Base-by-base conservation (phyloP, 2,329 filamentous ascomycete species). In the Curvularia sp. region DNA sequence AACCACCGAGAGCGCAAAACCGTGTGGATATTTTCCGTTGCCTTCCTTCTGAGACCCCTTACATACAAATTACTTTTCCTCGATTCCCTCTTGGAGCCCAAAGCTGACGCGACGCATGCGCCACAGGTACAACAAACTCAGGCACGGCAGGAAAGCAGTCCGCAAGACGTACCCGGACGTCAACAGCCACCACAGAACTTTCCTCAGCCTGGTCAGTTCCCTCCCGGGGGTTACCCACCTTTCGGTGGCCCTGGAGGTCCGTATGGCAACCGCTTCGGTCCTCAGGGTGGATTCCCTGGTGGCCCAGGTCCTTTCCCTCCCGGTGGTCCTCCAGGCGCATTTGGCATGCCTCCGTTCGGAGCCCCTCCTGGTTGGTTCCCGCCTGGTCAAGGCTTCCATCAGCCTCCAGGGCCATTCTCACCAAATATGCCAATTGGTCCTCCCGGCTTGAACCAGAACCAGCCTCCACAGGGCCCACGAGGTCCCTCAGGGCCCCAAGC, bases 11-110 rank as follows among this genome's bases (percentile, higher is more conserved):
- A 90, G 92, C 92, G 93, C 93, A 96, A 92, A 89, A 83, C 85
- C 86, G 83, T 97, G 93, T 96, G 89, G 93, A 97, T 81, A 87
- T 89, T 89, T 71, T 97, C 93, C 93, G 93, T 97, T 97, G 93
- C 93, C 93, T 97, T 97, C 93, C 93, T 97, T 97, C 93, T 97
- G 93, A 97, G 88, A 65, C 70, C 58, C 58, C 26, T 30, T 62
- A 54, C 33, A 53, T 44, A 51, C 48, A 56, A 33, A 22, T 57
- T 55, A 18, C 49, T 58, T 48, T 49, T 64, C 48, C 69, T 68
- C 55, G 49, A 26, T 56, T 47, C 44, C 48, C 35, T 43, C 31
- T 42, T 24, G 35, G 52, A 53, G 41, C 54, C 48, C 12, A 50
- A 62, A 49, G 67, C 73, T 76, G 58, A 75, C 61, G 57, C 54